Base-by-base conservation (phyloP, 352 stramenopile species). In the Aphanomyces stellatus region DNA sequence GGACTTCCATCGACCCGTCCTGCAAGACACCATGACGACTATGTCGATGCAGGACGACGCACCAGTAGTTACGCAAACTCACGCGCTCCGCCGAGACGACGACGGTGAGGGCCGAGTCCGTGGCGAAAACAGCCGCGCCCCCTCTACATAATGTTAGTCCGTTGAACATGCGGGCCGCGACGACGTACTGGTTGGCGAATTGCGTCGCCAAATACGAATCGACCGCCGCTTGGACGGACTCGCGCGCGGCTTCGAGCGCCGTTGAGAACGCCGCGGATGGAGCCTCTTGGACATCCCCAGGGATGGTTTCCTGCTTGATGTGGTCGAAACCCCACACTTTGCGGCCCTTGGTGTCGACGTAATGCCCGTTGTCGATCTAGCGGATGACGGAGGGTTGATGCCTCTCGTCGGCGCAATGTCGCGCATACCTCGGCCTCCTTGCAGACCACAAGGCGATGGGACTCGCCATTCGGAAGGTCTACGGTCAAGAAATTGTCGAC, bases 61-160 rank as follows among this genome's bases (percentile, higher is more conserved):
- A 80, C 88, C 88, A 97, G 55, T 88, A 97, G 72, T 96, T 97
- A 55, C 85, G 85, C 56, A 97, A 62, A 70, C 96, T 97, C 57
- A 94, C 72, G 31, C 86, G 86, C 70, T 96, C 84, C 25, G 85
- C 88, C 43, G 85, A 92, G 42, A 97, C 51, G 33, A 94, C 81
- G 41, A 95, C 76, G 25, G 90, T 65, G 35, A 97, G 35, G 22
- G 67, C 81, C 31, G 81, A 77, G 64, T 73, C 84, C 43, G 79
- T 77, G 27, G 83, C 74, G 69, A 85, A 95, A 53, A 96, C 89
- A 28, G 85, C 89, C 11, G 74, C 86, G 28, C 76, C 93, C 35
- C 87, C 82, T 27, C 83, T 93, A 55, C 30, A 65, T n/a, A 22
- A 57, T 57, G 10, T 59, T n/a, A 0, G 6, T 33, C 22, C 55